phyloP scores from a whole-genome alignment of 1,284 basidiomycete genomes.

The Meira miltonrushii region DNA sequence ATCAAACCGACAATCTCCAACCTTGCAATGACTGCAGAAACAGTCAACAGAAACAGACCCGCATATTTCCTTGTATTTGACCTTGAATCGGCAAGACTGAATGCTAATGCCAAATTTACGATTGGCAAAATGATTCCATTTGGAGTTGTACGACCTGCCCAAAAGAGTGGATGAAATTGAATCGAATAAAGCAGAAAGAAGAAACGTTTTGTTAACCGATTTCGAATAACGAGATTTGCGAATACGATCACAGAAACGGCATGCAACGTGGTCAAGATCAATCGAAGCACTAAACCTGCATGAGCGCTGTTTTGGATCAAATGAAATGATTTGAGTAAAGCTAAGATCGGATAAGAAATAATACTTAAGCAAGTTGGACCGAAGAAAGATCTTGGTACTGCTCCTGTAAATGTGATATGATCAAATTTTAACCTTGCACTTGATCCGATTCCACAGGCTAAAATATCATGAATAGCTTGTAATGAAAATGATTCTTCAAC shows the following conservation, averaged over 20 bases:
- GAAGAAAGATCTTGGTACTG: constrained; percentile 81
- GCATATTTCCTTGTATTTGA: constrained; percentile 15
- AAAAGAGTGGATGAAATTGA: constrained; percentile 89
- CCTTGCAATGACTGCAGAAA: constrained; percentile 69
- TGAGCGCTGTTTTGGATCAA: constrained; percentile 60
- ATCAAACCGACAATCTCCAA: constrained; percentile 64
- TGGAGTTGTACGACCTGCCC: constrained; percentile 84
- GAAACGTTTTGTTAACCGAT: constrained; percentile 55
- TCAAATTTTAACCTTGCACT: constrained; percentile 65
- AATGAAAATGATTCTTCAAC: constrained; percentile 96
- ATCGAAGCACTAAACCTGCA: constrained; percentile 66
- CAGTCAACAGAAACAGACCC: constrained; percentile 59
- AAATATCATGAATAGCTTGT: constrained; percentile 81
- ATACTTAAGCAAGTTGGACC: constrained; percentile 57
- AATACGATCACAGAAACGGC: constrained; percentile 65
- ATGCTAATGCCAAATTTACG: constrained; percentile 64
- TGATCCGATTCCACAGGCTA: constrained; percentile 65
- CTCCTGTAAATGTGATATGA: constrained; percentile 80
- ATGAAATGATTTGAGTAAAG: constrained; percentile 53
- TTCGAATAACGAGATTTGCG: constrained; percentile 56
- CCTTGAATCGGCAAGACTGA: constrained; percentile 57
- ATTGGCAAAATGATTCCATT: constrained; percentile 84
- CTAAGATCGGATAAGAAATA: constrained; percentile 38
- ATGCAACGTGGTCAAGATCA: constrained; percentile 68
- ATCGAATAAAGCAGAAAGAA: constrained; percentile 65